Evolutionary conservation across 1,284 basidiomycete species (phyloP).

Genomic region (Cutaneotrichosporon daszewskae): DNA sequence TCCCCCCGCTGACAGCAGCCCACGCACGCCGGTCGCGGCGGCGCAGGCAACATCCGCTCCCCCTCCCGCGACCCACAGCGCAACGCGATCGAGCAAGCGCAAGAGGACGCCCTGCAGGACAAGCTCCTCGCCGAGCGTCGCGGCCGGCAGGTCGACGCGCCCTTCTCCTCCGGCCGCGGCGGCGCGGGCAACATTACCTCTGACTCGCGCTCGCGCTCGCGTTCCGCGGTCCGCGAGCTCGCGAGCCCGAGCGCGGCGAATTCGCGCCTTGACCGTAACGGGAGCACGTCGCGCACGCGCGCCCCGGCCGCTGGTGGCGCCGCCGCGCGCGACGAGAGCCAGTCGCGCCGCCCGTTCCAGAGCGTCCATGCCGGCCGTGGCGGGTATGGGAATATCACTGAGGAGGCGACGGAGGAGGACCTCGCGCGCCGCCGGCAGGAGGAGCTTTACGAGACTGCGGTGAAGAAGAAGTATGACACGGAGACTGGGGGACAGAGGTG

Average conservation of each 20-base stretch:
- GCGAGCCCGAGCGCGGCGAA: background rate
- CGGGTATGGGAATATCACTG: slow-evolving; percentile 44
- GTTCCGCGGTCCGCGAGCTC: slow-evolving; percentile 5
- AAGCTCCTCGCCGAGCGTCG: slow-evolving; percentile 41
- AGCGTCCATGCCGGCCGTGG: slow-evolving; percentile 32
- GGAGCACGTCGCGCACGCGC: background rate
- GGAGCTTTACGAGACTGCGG: slow-evolving; percentile 30
- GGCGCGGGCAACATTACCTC: slow-evolving; percentile 43
- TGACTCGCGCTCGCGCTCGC: slow-evolving; percentile 25
- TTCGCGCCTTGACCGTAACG: background rate
- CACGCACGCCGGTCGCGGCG: slow-evolving; percentile 46
- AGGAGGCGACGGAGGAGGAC: slow-evolving; percentile 30
- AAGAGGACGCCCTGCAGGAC: slow-evolving; percentile 41
- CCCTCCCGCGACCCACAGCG: slow-evolving; percentile 33
- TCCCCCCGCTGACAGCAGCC: slow-evolving; percentile 20
- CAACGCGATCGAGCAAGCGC: slow-evolving; percentile 26
- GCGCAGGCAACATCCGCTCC: slow-evolving; percentile 46
- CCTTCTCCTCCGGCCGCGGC: slow-evolving; percentile 44
- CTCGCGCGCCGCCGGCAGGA: slow-evolving; percentile 20
- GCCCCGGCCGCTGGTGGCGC: background rate
- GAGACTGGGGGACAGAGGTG: slow-evolving; percentile 19
- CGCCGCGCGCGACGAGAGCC: background rate
- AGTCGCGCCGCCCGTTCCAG: background rate
- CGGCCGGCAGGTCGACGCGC: slow-evolving; percentile 36
- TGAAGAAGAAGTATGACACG: slow-evolving; percentile 33